These are phyloP conservation scores for Hanseniaspora taiwanica DNA, from an alignment of 805 yeast species.

Conservation along the genomic window DNA sequence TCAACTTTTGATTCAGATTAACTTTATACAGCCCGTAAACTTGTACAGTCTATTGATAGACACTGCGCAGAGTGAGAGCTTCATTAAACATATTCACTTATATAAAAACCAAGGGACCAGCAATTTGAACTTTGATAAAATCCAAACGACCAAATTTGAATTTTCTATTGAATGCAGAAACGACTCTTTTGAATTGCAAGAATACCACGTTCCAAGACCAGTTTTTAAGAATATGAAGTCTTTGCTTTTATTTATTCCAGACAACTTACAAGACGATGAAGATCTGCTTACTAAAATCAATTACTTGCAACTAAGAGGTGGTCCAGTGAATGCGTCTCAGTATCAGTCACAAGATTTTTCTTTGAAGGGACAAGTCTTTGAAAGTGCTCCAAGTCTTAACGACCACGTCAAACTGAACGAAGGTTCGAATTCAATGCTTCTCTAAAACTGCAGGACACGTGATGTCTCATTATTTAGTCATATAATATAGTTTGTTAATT, in stretches of 20 bases:
- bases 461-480: no score
- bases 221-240: slow-evolving; percentile 56
- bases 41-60: slow-evolving; percentile 54
- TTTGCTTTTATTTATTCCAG: slow-evolving; percentile 53
- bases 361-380: slow-evolving; percentile 31
- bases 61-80: slow-evolving; percentile 29
- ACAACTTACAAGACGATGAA: slow-evolving; percentile 49
- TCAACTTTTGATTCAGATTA: slow-evolving; percentile 64
- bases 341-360: slow-evolving; percentile 21
- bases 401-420: slow-evolving; percentile 48
- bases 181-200: slow-evolving; percentile 31
- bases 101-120: slow-evolving; percentile 47
- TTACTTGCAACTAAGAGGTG: slow-evolving; percentile 73
- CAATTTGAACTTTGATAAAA: slow-evolving; percentile 60
- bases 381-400: slow-evolving; percentile 83
- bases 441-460: not conserved
- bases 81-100: slow-evolving; percentile 58
- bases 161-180: slow-evolving; percentile 51
- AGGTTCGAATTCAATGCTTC: not conserved
- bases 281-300: slow-evolving; percentile 47
- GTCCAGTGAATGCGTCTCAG: slow-evolving; percentile 36
- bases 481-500: no score
- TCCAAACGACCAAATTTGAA: slow-evolving; percentile 34
- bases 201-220: slow-evolving; percentile 69
- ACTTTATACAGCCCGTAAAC: slow-evolving; percentile 66